Conservation (phyloP, 805 yeast genomes). For the Cyberlindnera japonica region DNA sequence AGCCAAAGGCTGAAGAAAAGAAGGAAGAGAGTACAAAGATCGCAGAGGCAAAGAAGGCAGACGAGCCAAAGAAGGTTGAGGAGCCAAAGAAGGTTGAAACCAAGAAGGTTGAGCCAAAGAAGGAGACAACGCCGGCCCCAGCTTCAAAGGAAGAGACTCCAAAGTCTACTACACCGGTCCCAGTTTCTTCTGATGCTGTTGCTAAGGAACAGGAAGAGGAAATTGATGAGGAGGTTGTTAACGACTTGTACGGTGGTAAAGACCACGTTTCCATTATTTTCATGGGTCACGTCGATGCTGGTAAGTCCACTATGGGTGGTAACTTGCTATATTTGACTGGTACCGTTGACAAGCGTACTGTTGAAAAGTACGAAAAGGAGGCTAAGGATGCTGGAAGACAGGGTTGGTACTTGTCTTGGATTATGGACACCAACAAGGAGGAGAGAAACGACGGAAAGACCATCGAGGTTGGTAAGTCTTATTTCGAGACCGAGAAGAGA, state of each 20-base stretch:
- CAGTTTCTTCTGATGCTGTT: constrained; percentile 41
- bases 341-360: constrained; percentile 97
- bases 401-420: constrained; percentile 99
- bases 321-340: constrained; percentile 90
- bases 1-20: constrained; percentile 19
- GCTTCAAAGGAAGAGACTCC: constrained; percentile 16
- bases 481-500: constrained; percentile 96
- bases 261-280: constrained; percentile 95
- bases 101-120: constrained; percentile 17
- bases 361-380: constrained; percentile 96
- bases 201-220: constrained; percentile 72
- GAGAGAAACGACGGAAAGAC: constrained; percentile 99
- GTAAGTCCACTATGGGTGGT: constrained; percentile 99
- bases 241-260: constrained; percentile 94
- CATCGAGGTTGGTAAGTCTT: constrained; percentile 97
- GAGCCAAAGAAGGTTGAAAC: constrained; percentile 4
- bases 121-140: constrained; percentile 21
- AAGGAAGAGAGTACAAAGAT: constrained; percentile 15
- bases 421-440: constrained; percentile 98
- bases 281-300: constrained; percentile 99
- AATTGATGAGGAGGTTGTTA: constrained; percentile 82
- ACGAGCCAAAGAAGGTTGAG: constrained; percentile 21
- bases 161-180: constrained; percentile 20
- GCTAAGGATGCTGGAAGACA: constrained; percentile 99
- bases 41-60: constrained; percentile 7